Base-by-base conservation (phyloP, 306 rosid species). In the Rubus parviflorus region DNA sequence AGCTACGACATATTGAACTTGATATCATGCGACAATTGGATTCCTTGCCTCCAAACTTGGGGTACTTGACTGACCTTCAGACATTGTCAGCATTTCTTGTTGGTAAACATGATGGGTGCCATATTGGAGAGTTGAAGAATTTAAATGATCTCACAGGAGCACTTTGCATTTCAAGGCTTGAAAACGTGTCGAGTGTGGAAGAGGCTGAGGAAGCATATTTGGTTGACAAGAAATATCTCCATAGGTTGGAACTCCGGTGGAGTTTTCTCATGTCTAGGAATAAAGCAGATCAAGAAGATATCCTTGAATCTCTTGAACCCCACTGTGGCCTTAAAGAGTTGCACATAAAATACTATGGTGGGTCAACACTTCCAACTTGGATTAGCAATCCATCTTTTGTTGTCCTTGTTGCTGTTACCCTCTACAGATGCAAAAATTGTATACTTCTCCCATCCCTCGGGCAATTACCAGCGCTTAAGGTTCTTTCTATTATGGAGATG, bases 341-440 rank as follows among this genome's bases (percentile, higher is more conserved):
- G 41, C 37, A 43, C 8, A 63, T 79, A 42, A 1, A 52, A 6
- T 53, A 14, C 37, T 79, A 65, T 73, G 70, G 60, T 53, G 78
- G 78, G 38, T 72, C 23, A 1, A 72, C 53, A 70, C 62, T 79
- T 54, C 74, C 82, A 30, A 64, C 49, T 52, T 79, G 74, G 82
- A 61, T 73, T 43, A 13, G 52, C 25, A 8, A 42, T 72, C 68
- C 61, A 63, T 63, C 25, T 11, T 73, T 64, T 64, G 20, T 2
- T 54, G 40, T 3, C 37, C 60, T 79, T 4, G 12, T 25, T 43
- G 60, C 23, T 30, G 25, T 79, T 20, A 65, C 62, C 22, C 78
- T 79, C 5, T 52, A 20, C 17, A 54, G 38, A 15, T 79, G 71
- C 45, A 41, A 17, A 49, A 74, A 64, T 25, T 79, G 78, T 65